Base-by-base conservation (phyloP, 345 rosid species). In the Kernera saxatilis region DNA sequence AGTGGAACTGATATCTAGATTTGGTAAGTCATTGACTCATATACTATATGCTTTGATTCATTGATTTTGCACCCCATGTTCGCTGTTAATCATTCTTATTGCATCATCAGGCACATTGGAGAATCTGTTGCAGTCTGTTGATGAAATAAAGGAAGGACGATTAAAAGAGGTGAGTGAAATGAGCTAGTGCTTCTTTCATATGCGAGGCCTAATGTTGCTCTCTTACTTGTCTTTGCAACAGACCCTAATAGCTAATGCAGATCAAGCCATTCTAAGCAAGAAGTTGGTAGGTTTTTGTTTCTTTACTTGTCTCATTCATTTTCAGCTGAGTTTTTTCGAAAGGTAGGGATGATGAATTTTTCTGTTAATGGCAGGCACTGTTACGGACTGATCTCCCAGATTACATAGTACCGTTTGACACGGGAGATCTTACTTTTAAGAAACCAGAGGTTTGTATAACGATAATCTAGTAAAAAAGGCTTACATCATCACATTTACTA, bases 331-430 rank as follows among this genome's bases (percentile, higher is more conserved):
- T 41, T 57, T 66, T 41, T 57, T 66, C 43, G 29, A 19, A 27
- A 17, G 10, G 39, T 48, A 59, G 49, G 56, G 36, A 27, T 53
- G 67, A n/a, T 56, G 41, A 53, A 18, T 37, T 6, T 48, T 19
- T 13, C 27, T n/a, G 43, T n/a, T n/a, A 62, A 70, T 76, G 65
- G 69, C 84, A 94, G 99, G 97, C 96, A 66, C 57, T 88, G 70
- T 80, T 94, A 48, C 83, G 97, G 30, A 80, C 84, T 57, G 97
- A 94, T 83, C 96, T 94, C 67, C 96, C 97, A 15, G 79, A 62
- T 72, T 91, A 89, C 77, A 87, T 94, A 76, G 95, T 91, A 29
- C 99, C 99, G n/a, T 89, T 89, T 81, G 74, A 78, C 11, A 81
- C 88, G 5, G 49, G 46, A 48, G 96, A 94, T 75, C 86, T 94